Evolutionary conservation across 768 basidiomycete genomes (phyloP), one percentile per base, ranked within the genome.

Genomic region (Tulasnella sp.): DNA sequence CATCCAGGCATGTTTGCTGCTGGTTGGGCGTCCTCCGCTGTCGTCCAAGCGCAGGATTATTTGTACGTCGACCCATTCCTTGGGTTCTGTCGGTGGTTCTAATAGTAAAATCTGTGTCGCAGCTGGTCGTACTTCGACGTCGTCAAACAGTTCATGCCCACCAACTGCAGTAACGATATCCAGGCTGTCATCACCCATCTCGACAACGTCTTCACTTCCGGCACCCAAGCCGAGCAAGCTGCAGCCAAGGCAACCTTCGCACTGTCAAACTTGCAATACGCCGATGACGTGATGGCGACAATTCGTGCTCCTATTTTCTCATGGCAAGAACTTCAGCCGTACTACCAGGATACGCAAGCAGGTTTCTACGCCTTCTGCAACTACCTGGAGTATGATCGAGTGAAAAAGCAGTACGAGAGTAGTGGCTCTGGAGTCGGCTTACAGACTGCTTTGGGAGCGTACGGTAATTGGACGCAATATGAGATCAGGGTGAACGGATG

Each of bases 101-200:
- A 42, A 73, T 23, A 6, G 35, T 40, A 23, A 40, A 18, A 6
- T 44, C 2, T 9, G 6, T n/a, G 23, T 29, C 37, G 57, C 57
- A 76, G 75, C 75, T 76, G 75, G 75, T 76, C 75, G 55, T 76
- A 76, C 37, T 76, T 76, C 42, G 75, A 76, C 67, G 40, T 76
- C 35, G 57, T 76, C 67, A 42, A 42, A 29, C 77, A 77, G 46
- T 71, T 71, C 37, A 73, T 73, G 71, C 77, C 77, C 7, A 29
- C 29, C 70, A 77, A 77, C 57, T 77, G 77, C 70, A 71, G 44
- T 37, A 69, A 69, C 42, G 77, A 77, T 23, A 32, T 77, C 46
- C 40, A 77, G 32, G 35, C 69, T 6, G 77, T 77, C 7, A 55
- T 77, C 35, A 72, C 23, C 6, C 42, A 71, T 39, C 67, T 77